These are phyloP conservation scores for Agarophyton chilense DNA, from an alignment of 23 red algal species.

Conservation along the genomic window DNA sequence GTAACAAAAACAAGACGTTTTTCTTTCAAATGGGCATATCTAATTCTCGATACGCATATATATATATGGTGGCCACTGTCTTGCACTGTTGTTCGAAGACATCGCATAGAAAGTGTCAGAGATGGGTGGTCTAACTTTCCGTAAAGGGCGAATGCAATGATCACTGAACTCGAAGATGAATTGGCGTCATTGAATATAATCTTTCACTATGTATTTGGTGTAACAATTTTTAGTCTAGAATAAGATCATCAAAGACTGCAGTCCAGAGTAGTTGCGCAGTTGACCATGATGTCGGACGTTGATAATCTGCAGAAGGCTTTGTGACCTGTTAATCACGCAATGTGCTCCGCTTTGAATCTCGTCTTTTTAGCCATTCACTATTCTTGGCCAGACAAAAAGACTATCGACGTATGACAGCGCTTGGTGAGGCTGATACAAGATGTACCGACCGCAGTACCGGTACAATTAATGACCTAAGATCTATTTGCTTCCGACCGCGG, in stretches of 20 bases:
- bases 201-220: not conserved
- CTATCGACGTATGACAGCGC: not conserved
- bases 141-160: not conserved
- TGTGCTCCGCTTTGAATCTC: constrained; percentile 8
- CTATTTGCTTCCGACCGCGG: constrained; percentile 7
- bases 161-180: constrained; percentile 3
- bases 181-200: not conserved
- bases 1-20: not conserved
- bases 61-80: too few species aligned
- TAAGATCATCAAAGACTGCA: not conserved
- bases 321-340: not conserved
- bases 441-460: not conserved
- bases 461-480: not conserved
- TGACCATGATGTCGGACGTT: not conserved
- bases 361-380: not conserved
- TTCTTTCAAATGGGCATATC: too few species aligned
- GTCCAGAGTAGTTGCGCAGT: constrained; percentile 4
- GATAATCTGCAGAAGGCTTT: constrained; percentile 17
- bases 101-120: not conserved
- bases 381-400: not conserved
- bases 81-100: too few species aligned
- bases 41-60: not conserved
- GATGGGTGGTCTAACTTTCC: constrained; percentile 15
- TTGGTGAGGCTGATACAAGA: not conserved
- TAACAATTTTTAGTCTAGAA: constrained; percentile 9